A percentile compares a stretch with the other conserved stretches of the same genome.
Evolutionary conservation across 495 filamentous ascomycete species (phyloP).

Genomic region (Xylaria castorea): DNA sequence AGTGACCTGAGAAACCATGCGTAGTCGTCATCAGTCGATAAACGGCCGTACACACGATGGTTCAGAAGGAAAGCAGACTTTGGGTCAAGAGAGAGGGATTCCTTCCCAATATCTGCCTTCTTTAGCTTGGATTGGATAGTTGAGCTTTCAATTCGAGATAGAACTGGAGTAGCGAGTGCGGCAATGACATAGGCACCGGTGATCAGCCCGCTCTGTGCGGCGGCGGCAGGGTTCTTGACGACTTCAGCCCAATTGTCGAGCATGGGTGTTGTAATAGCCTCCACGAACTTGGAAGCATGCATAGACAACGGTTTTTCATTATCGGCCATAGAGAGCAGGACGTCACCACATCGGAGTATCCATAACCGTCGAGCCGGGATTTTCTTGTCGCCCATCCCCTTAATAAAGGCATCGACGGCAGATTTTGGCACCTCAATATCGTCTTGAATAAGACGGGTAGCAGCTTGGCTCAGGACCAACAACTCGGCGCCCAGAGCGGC

Average conservation of each 20-base stretch:
- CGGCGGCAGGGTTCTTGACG: conserved; percentile 72
- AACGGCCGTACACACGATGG: conserved; percentile 79
- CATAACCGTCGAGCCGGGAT: conserved; percentile 78
- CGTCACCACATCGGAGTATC: conserved; percentile 74
- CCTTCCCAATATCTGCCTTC: conserved; percentile 65
- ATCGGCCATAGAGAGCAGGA: conserved; percentile 65
- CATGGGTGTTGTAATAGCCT: conserved; percentile 68
- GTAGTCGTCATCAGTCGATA: conserved; percentile 73
- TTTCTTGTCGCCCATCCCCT: conserved; percentile 86
- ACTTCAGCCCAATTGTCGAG: conserved; percentile 80
- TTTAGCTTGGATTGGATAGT: conserved; percentile 55
- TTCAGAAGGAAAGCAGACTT: conserved; percentile 89
- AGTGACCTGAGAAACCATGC: conserved; percentile 78
- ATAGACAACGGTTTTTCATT: conserved; percentile 51
- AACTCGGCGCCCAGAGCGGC: conserved; percentile 76
- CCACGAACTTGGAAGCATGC: conserved; percentile 61
- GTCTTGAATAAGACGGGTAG: conserved; percentile 63
- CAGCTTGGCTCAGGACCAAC: conserved; percentile 67
- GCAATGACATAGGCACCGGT: conserved; percentile 74
- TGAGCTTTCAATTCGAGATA: conserved; percentile 49
- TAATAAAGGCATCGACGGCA: conserved; percentile 72
- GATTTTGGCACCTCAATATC: conserved; percentile 65
- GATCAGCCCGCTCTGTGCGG: conserved; percentile 78
- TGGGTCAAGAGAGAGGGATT: conserved; percentile 67
- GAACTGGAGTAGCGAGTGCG: conserved; percentile 62